Base-by-base conservation (phyloP, 495 filamentous ascomycete species). In the Schizothecium vesticola region DNA sequence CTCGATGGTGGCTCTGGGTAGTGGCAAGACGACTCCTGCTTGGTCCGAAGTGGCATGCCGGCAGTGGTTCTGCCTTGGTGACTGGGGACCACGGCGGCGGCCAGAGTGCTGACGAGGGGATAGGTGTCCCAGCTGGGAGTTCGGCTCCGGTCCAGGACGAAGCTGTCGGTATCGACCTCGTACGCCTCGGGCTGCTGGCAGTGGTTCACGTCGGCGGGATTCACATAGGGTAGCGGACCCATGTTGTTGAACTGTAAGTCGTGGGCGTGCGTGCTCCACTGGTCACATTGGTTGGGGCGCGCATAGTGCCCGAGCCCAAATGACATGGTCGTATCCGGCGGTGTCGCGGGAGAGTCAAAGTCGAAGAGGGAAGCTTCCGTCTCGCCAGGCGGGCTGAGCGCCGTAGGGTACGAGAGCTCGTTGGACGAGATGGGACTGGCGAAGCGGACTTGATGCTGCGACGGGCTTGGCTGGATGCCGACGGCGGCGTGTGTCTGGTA, bases 191-290 rank as follows among this genome's bases (percentile, higher is more conserved):
- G 25, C 56, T 77, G 78, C 55, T 76, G 76, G 51, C 43, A 51
- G 3, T 73, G 70, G 68, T 79, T 81, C 16, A 83, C 75, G 51
- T 82, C 79, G 12, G 67, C 65, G 21, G 71, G 81, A 61, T 79
- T 82, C 19, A 81, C 79, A 21, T 66, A 82, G 57, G 64, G 68
- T 10, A 74, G 56, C 12, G 64, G 62, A 8, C 73, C 70, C 61
- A 71, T 71, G 43, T 74, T 74, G 65, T 74, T 66, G 72, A 74
- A 76, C 64, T 76, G 72, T 43, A 73, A 56, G 13, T 28, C 66
- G 29, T 73, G 25, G 65, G 67, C 63, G 74, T 66, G 59, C 21
- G 70, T 56, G 28, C 64, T 68, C 67, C 65, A 72, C 24, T 59
- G 73, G 2, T 79, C 76, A 43, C 64, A 68, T 3, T 63, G 58